These are phyloP conservation scores for Mrakiaceae sp. DNA, from an alignment of 1,284 basidiomycete genomes.

Conservation along the genomic window DNA sequence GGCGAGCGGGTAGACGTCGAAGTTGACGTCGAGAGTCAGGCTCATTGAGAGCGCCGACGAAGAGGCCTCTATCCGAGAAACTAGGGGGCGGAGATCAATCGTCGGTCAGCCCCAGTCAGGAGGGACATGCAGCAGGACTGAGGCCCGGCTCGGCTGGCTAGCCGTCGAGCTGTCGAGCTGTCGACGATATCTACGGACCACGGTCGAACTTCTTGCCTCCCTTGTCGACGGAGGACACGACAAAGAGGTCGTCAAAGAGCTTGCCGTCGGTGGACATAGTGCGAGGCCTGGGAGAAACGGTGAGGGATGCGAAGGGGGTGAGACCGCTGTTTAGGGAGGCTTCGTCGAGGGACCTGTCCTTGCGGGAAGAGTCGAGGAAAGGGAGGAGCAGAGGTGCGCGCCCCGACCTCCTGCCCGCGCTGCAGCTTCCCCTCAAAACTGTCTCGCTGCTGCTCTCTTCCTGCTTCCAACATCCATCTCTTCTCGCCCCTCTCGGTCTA, in stretches of 20 bases:
- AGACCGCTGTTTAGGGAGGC: background rate
- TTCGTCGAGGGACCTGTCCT: too few relatives aligned
- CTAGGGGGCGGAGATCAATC: conserved; percentile 34
- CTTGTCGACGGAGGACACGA: conserved; percentile 61
- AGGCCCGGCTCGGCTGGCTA: too few relatives aligned
- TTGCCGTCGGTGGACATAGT: conserved; percentile 17
- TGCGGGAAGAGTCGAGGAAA: too few relatives aligned
- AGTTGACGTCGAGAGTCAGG: conserved; percentile 73
- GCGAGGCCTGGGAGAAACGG: background rate
- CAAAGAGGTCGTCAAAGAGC: conserved; percentile 75
- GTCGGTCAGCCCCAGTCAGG: conserved; percentile 3
- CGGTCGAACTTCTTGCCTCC: conserved; percentile 91
- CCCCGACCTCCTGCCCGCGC: too few relatives aligned
- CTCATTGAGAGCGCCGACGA: conserved; percentile 81
- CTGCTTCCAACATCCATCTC: too few relatives aligned
- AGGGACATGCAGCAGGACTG: too few relatives aligned
- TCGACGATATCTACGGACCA: conserved; percentile 43
- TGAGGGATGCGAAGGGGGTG: background rate
- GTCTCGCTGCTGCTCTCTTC: too few relatives aligned
- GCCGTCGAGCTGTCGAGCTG: too few relatives aligned
- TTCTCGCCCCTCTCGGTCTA: too few relatives aligned
- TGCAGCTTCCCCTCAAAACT: too few relatives aligned
- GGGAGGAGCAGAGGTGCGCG: too few relatives aligned
- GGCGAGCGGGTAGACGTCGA: conserved; percentile 62
- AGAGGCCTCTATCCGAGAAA: conserved; percentile 66